phyloP scores from a whole-genome alignment of 441 rosid species.

The Dalechampia spathulata region DNA sequence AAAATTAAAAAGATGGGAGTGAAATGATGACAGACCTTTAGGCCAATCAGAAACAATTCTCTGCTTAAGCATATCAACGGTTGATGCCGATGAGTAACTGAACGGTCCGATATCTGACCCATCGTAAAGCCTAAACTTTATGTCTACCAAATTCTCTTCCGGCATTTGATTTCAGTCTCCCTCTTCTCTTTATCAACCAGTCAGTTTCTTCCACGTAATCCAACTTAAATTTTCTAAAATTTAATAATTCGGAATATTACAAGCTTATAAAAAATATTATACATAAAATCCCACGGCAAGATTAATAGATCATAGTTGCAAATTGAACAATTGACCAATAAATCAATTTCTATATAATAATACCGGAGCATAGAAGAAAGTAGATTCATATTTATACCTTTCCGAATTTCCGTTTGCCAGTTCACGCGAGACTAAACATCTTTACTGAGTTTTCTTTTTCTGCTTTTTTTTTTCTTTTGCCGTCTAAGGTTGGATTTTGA shows the following conservation, averaged over 20 bases:
- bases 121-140: conserved; percentile 82
- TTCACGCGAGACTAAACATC: not conserved
- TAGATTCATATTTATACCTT: conserved; percentile 13
- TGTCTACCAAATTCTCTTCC: conserved; percentile 78
- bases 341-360: not conserved
- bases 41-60: conserved; percentile 95
- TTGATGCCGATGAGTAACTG: conserved; percentile 72
- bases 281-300: conserved; percentile 4
- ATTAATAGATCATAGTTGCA: too few species aligned
- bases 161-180: conserved; percentile 65
- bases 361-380: not conserved
- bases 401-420: not conserved
- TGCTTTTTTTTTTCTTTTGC: too few species aligned
- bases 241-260: too few species aligned
- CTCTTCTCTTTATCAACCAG: conserved; percentile 23
- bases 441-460: not conserved
- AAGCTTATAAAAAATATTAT: too few species aligned
- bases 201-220: conserved; percentile 17
- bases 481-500: conserved; percentile 18
- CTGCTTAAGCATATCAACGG: conserved; percentile 82
- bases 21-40: conserved; percentile 41
- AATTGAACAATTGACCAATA: conserved; percentile 3
- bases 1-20: not conserved
- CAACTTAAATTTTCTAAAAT: too few species aligned
- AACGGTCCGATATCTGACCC: conserved; percentile 96